Base-by-base conservation (phyloP, 176 grass and related monocot species). In the Panicum miliaceum region DNA sequence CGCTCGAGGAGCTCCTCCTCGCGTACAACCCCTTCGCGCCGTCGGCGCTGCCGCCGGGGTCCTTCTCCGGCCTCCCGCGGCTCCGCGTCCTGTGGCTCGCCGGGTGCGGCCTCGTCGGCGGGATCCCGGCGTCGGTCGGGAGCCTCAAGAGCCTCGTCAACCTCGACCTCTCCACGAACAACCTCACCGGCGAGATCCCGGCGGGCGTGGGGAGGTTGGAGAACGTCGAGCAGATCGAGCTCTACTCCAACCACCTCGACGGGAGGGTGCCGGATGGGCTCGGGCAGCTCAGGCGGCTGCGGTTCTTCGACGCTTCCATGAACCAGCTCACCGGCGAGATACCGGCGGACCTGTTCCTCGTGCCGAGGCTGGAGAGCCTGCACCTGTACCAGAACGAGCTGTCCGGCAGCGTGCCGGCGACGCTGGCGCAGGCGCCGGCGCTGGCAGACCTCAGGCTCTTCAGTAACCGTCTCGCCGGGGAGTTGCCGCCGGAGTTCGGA, bases 111-210 rank as follows among this genome's bases (percentile, higher is more conserved):
- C 89, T 98, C 35, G 56, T 90, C 22, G 96, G 93, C 1, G 42
- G 40, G 4, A 87, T 98, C 40, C 93, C 93, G 5, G 18, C 79
- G 4, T 90, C 85, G 1, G 19, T 95, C 26, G 93, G 93, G 5
- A 41, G 0, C 7, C 86, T 95, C 3, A 36, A 27, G 10, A 50
- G 14, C 6, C 85, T 95, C 53, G 58, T 90, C 75, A 90, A 90
- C 62, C 80, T 98, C 42, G 93, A 98, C 85, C 73, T 98, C 62
- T 93, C 96, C 14, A 84, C 86, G 1, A 98, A 98, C 87, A 90
- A 85, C 48, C 86, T 98, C 71, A 86, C 77, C 46, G 91, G 93
- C 56, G 61, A 69, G 69, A 90, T 98, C 15, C 93, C 96, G 0
- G 32, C 14, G 0, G 85, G 56, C 16, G 0, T 98, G 29, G 20